These are phyloP conservation scores for Apiospora saccharicola DNA, from an alignment of 2,329 filamentous ascomycete genomes.

Conservation along the genomic window DNA sequence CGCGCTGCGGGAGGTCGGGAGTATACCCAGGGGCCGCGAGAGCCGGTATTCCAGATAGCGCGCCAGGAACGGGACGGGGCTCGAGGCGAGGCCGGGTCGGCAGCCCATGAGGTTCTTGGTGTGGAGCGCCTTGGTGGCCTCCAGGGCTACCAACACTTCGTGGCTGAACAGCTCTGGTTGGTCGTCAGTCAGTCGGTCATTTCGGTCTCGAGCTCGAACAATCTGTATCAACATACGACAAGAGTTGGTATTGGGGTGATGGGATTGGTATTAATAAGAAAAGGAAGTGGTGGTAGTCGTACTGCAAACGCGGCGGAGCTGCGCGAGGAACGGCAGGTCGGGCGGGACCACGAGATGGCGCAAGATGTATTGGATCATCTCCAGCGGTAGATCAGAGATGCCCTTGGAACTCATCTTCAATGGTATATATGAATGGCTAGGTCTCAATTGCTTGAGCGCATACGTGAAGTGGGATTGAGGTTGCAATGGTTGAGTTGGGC, in stretches of 20 bases:
- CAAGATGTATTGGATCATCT: neutral
- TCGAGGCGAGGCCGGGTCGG: neutral
- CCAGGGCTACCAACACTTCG: neutral
- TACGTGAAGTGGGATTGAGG: neutral
- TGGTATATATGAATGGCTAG: neutral
- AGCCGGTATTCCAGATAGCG: neutral
- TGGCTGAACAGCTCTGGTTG: neutral
- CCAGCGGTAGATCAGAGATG: neutral
- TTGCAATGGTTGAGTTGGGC: neutral
- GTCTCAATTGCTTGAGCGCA: too few species aligned
- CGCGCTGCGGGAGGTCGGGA: neutral
- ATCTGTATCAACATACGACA: too few species aligned
- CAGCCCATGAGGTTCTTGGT: neutral
- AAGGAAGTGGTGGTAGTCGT: neutral
- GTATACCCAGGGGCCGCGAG: neutral
- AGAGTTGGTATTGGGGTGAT: neutral
- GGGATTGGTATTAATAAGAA: neutral
- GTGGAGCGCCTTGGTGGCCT: neutral
- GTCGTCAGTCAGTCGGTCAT: neutral
- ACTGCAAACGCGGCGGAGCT: neutral
- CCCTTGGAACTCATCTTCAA: neutral
- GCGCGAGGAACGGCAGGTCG: neutral
- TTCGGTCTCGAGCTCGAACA: neutral
- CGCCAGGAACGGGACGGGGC: constrained; percentile 4
- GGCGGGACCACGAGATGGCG: neutral